These are phyloP conservation scores for Chlamydomonas applanata DNA, from an alignment of 139 green algal genomes.

Conservation along the genomic window DNA sequence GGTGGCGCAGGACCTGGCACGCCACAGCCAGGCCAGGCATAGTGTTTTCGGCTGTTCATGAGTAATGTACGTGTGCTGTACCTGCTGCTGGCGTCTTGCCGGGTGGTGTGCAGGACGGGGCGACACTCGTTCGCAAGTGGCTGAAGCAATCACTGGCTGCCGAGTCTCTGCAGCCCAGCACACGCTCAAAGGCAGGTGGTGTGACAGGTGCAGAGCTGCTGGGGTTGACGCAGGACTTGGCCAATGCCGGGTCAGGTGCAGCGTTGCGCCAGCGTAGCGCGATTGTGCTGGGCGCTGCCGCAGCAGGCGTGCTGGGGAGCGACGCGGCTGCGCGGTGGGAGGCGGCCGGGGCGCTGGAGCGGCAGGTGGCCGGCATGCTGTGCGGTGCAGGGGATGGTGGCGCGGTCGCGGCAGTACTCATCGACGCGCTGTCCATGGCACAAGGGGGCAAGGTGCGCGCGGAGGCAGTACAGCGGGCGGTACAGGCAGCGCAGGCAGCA, in stretches of 20 bases:
- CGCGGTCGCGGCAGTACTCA: conserved; percentile 22
- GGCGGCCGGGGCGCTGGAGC: conserved; percentile 31
- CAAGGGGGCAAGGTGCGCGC: background rate
- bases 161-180: conserved; percentile 37
- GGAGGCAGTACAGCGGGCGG: too few species aligned
- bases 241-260: conserved; percentile 15
- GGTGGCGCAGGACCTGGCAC: too few species aligned
- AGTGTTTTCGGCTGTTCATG: too few species aligned
- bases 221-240: conserved; percentile 36
- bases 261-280: conserved; percentile 36
- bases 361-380: conserved; percentile 34
- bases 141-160: conserved; percentile 56
- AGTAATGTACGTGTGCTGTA: too few species aligned
- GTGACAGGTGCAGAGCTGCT: conserved; percentile 47
- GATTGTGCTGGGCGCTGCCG: conserved; percentile 43
- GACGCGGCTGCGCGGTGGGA: conserved; percentile 31
- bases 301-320: conserved; percentile 28
- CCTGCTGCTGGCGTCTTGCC: too few species aligned
- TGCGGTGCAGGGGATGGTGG: conserved; percentile 4
- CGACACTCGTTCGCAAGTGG: conserved; percentile 58
- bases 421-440: conserved; percentile 27
- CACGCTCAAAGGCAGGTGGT: conserved; percentile 37
- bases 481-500: too few species aligned
- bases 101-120: conserved; percentile 30
- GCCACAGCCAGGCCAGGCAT: too few species aligned